Evolutionary conservation across 2,329 filamentous ascomycete genomes (phyloP).

Genomic region (Corniculantispora saksenae): DNA sequence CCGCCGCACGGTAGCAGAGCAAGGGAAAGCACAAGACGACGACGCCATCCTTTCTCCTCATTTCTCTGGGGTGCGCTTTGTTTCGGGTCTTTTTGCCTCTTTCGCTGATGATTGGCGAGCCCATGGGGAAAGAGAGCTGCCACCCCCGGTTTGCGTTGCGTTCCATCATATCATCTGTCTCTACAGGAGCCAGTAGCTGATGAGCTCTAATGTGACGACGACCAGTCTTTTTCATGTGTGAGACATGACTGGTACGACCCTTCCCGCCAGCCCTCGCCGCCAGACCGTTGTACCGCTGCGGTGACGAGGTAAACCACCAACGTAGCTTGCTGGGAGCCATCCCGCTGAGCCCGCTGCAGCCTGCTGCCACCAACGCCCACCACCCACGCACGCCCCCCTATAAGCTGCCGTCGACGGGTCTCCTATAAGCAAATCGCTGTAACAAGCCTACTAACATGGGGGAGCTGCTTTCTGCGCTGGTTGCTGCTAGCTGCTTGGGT

Average conservation of each 20-base stretch:
- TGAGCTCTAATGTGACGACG: not conserved
- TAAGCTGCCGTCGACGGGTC: not conserved
- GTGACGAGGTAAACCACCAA: no score
- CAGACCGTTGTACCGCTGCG: not conserved
- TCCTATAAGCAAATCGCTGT: not conserved
- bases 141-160: not conserved
- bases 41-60: no score
- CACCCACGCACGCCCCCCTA: not conserved
- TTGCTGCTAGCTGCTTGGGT: no score
- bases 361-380: not conserved
- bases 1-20: no score
- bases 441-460: not conserved
- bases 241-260: slow-evolving; percentile 9
- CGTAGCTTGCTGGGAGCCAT: no score
- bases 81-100: slow-evolving; percentile 18
- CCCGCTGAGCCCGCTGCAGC: no score
- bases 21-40: no score
- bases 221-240: no score
- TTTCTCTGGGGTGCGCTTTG: not conserved
- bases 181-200: not conserved
- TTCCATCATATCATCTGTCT: not conserved
- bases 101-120: slow-evolving; percentile 17
- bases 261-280: not conserved
- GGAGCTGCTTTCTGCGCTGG: no score
- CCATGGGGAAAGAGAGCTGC: slow-evolving; percentile 12